phyloP scores from a whole-genome alignment of 495 filamentous ascomycete species.

The Hyaloscypha hepaticicola region DNA sequence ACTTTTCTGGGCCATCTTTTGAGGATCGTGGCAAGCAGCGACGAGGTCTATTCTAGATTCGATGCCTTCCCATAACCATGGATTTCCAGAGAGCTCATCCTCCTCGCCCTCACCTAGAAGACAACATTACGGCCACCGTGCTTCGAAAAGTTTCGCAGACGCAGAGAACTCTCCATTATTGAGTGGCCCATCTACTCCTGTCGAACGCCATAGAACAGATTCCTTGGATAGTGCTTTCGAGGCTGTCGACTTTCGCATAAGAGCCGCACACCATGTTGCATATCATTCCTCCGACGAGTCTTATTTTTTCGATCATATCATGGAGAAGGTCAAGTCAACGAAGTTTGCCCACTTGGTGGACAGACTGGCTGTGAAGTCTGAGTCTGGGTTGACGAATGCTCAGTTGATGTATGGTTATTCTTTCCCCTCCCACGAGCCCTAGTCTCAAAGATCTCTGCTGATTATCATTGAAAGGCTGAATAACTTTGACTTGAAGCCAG shows the following conservation, averaged over 20 bases:
- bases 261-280: neutral
- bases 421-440: too few species aligned
- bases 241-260: neutral
- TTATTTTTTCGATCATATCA: constrained; percentile 27
- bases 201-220: constrained; percentile 6
- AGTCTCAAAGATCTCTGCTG: too few species aligned
- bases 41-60: neutral
- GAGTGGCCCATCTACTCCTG: constrained; percentile 5
- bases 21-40: neutral
- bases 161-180: constrained; percentile 24
- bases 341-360: constrained; percentile 34
- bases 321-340: constrained; percentile 32
- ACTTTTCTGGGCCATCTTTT: neutral
- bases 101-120: neutral
- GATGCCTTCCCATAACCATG: constrained; percentile 10
- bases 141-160: constrained; percentile 1
- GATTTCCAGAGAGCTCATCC: constrained; percentile 8
- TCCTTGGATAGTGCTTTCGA: constrained; percentile 1
- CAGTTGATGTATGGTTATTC: too few species aligned
- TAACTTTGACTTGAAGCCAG: constrained; percentile 88
- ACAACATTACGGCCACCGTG: neutral
- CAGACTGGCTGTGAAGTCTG: constrained; percentile 68
- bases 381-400: constrained; percentile 76
- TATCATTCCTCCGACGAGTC: constrained; percentile 30
- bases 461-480: too few species aligned